phyloP scores from a whole-genome alignment of 352 stramenopile species.

The Pythium aristosporum region DNA sequence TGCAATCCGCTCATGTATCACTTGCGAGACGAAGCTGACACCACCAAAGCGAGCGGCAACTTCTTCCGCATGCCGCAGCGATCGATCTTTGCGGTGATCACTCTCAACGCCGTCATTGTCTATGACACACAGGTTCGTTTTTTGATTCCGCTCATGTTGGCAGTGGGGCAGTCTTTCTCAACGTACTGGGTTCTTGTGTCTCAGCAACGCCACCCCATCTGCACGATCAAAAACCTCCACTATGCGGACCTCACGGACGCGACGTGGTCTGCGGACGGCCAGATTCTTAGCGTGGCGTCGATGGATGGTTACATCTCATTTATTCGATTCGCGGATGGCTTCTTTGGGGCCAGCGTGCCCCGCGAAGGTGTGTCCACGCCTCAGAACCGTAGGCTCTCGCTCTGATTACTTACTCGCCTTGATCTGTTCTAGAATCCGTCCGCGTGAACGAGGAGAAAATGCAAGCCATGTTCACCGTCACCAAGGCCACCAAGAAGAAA shows the following conservation, averaged over 20 bases:
- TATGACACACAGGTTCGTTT: conserved; percentile 91
- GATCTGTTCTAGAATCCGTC: conserved; percentile 33
- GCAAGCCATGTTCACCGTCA: conserved; percentile 55
- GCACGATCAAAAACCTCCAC: conserved; percentile 90
- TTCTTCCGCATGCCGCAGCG: conserved; percentile 83
- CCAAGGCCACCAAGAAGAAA: conserved; percentile 70
- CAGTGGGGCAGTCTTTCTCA: neutral
- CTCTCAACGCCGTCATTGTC: conserved; percentile 91
- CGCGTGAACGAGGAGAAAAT: conserved; percentile 51
- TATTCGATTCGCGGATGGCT: conserved; percentile 87
- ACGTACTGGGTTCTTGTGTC: neutral
- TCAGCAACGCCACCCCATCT: conserved; percentile 82
- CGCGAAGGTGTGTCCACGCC: conserved; percentile 11
- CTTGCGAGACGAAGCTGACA: conserved; percentile 38
- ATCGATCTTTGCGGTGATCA: conserved; percentile 93
- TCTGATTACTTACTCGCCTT: neutral
- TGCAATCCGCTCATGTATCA: conserved; percentile 93
- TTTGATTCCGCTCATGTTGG: neutral
- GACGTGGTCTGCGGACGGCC: conserved; percentile 90
- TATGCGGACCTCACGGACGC: conserved; percentile 95
- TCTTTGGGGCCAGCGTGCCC: conserved; percentile 55
- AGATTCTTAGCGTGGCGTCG: conserved; percentile 92
- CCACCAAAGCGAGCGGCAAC: conserved; percentile 29
- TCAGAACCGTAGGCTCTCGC: neutral
- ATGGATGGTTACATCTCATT: conserved; percentile 96